These are phyloP conservation scores for Pseudonitzschia delicatissima DNA, from an alignment of 108 stramenopile species.

Conservation along the genomic window DNA sequence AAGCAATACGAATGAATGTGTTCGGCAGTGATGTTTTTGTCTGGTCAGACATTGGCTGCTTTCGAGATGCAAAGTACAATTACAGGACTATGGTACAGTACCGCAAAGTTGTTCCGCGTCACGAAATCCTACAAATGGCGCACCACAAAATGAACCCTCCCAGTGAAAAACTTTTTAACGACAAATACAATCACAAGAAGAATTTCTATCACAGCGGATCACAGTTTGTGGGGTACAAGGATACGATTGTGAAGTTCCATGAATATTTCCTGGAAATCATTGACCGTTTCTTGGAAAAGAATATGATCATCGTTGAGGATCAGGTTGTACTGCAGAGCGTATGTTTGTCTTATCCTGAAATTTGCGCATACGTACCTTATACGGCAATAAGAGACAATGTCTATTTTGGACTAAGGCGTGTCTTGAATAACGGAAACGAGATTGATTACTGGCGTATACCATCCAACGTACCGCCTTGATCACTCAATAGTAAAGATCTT, in stretches of 20 bases:
- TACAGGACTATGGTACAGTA: slow-evolving; percentile 39
- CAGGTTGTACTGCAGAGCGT: slow-evolving; percentile 49
- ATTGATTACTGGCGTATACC: slow-evolving; percentile 30
- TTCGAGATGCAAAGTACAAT: slow-evolving; percentile 39
- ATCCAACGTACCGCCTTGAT: no score
- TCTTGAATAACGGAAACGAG: slow-evolving; percentile 36
- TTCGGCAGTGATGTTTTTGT: slow-evolving; percentile 52
- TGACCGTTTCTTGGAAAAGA: slow-evolving; percentile 41
- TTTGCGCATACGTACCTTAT: slow-evolving; percentile 50
- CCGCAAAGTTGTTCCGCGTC: slow-evolving; percentile 31
- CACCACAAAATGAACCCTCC: slow-evolving; percentile 49
- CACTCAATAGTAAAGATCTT: no score
- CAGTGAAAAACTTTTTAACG: slow-evolving; percentile 30
- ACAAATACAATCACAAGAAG: slow-evolving; percentile 39
- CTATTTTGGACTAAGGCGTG: slow-evolving; percentile 53
- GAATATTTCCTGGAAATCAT: slow-evolving; percentile 41
- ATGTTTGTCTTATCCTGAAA: slow-evolving; percentile 38
- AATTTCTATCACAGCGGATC: slow-evolving; percentile 59
- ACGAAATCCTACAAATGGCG: slow-evolving; percentile 48
- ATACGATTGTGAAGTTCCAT: slow-evolving; percentile 47
- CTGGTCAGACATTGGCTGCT: slow-evolving; percentile 65
- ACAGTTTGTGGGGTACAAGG: slow-evolving; percentile 36
- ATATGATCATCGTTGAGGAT: slow-evolving; percentile 62
- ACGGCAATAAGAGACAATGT: slow-evolving; percentile 42
- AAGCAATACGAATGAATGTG: slow-evolving; percentile 49